Evolutionary conservation across 805 yeast genomes (phyloP).

Genomic region (Komagataella pastoris): DNA sequence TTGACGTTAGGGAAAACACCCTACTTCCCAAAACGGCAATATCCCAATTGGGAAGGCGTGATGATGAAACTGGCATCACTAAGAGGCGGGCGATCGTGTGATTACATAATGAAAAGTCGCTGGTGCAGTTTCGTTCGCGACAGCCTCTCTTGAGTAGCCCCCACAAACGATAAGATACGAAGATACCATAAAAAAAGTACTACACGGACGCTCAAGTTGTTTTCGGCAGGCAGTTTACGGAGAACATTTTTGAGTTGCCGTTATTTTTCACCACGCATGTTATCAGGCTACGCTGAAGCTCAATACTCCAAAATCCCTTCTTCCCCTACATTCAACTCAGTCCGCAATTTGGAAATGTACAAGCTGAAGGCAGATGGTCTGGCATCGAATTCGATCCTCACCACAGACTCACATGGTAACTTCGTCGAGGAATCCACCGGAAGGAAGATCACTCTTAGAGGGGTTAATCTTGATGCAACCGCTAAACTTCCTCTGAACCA

Average conservation of each 20-base stretch:
- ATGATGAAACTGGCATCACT: not conserved
- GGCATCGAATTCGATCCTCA: not conserved
- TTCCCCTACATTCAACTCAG: not conserved
- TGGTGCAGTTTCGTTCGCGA: not conserved
- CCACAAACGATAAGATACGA: not conserved
- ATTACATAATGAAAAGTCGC: too few relatives aligned
- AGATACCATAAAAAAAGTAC: not conserved
- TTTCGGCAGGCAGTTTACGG: not conserved
- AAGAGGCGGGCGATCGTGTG: too few relatives aligned
- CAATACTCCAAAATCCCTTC: not conserved
- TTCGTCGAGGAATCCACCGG: conserved; percentile 40
- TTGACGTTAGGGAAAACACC: not conserved
- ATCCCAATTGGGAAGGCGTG: not conserved
- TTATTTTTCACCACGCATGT: not conserved
- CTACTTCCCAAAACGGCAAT: not conserved
- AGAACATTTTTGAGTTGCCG: not conserved
- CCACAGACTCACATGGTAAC: conserved; percentile 26
- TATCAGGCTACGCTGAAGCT: not conserved
- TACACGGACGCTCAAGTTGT: not conserved
- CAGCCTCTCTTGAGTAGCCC: not conserved
- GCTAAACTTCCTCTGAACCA: conserved; percentile 61
- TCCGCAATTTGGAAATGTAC: not conserved
- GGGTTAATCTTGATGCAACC: conserved; percentile 70
- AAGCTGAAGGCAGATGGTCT: not conserved
- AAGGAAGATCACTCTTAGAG: conserved; percentile 52